Evolutionary conservation across 192 early-diverging fungal species (phyloP), one percentile per base, ranked within the genome.

Genomic region (Geranomyces variabilis): DNA sequence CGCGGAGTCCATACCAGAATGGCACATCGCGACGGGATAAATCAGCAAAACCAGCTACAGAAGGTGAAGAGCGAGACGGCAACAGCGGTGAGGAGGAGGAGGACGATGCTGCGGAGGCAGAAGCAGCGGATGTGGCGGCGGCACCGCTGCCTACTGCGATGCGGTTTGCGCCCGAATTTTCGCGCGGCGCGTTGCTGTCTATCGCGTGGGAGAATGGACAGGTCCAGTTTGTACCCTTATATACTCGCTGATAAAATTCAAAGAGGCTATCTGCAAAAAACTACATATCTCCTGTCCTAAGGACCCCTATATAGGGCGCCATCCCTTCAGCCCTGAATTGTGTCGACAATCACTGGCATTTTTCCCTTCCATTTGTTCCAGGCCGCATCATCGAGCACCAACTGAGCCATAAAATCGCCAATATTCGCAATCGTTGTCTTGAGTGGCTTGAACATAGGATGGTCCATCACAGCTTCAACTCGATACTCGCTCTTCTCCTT

Each of bases 161-260:
- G 57, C 31, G 6, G 5, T 77, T 77, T 57, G 56, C 46, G 8
- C 43, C 56, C 22, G n/a, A 73, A 26, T 77, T 73, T 43, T 21
- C 13, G 21, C 19, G 53, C 17, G 75, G 75, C 19, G 75, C 70
- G 4, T 53, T 77, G 34, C 36, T 72, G 31, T 56, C 62, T 7
- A 33, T 59, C 28, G 69, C 15, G 0, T 77, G 75, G 75, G 70
- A 77, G 41, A 73, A 67, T 67, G 75, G 75, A 19, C 36, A 67
- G 33, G 47, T 77, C 24, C 58, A 58, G 5, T 77, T 71, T 60
- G 26, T 67, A 17, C 75, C 75, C 10, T 19, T 69, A 0, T 69
- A 72, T 36, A 33, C 49, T 26, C 61, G 62, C 15, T 70, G 44
- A 60, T 30, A 19, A 60, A 4, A 41, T 41, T 41, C 36, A 41